Evolutionary conservation across 495 filamentous ascomycete genomes (phyloP), one percentile per base, ranked within the genome.

Genomic region (Penicillium mononematosum): DNA sequence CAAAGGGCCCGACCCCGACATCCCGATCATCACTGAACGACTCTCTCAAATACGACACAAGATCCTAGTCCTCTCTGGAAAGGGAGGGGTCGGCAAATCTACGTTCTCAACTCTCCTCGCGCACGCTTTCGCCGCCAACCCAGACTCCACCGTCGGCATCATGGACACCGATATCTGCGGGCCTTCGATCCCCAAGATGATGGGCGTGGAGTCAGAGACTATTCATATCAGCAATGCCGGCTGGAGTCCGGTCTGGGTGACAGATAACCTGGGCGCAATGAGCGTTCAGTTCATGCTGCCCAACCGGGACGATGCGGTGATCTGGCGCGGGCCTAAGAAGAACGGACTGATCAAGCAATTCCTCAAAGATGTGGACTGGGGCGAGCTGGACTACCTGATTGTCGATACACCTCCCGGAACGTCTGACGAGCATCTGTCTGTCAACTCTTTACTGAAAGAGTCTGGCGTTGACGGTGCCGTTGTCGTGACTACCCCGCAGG

Each of bases 91-190:
- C 14, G 94, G 94, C 20, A 98, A 98, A 70, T 91, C 86, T 41
- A 97, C 95, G 0, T 94, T 98, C 65, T 90, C 89, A 2, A 85
- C 85, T 0, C 84, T 97, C 55, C 84, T 98, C 1, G 88, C 91
- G 11, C 88, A 94, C 64, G 92, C 86, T 1, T 93, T 98, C 53
- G 91, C 95, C 1, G 78, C 83, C 14, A 88, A 93, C 67, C 81
- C 85, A 2, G 83, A 84, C 10, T 84, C 73, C 19, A 89, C 85
- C 10, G 87, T 98, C 5, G 93, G 92, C 11, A 84, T 98, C 50
- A 96, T 96, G 89, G 94, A 98, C 67, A 93, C 93, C 1, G 94
- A 98, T 73, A 94, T 98, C 59, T 94, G 90, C 71, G 94, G 94
- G 0, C 94, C 94, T 1, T 88, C 83, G 47, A 96, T 98, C 55